Evolutionary conservation across 164 flowering plant genomes (phyloP), one percentile per base, ranked within the genome.

Genomic region (Aristolochia californica): DNA sequence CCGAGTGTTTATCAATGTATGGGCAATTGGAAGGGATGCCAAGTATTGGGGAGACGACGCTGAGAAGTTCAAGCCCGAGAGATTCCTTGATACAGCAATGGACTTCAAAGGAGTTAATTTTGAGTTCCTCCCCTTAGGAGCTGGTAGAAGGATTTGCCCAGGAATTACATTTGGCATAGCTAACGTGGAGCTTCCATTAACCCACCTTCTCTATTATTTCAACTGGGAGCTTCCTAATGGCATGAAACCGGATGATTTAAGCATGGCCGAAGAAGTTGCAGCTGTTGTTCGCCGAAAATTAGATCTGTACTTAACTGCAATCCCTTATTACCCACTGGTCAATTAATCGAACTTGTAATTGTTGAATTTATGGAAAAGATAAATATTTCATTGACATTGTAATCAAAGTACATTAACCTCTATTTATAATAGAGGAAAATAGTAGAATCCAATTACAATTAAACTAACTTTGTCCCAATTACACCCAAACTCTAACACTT

Each of bases 1-100:
- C 40, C 40, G 10, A 34, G 40, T 34, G 40, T 34, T 58, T 75
- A 80, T 62, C 44, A 21, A 53, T 38, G 18, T 14, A 23, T 50
- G 18, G 18, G 53, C 27, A 1, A 50, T 50, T 4, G 53, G 53
- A 4, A 21, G 53, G 10, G 53, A 50, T 4, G 27, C 53, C 12
- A 13, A 12, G 25, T 13, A 23, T 14, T 50, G 27, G 25, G 40
- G 40, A 34, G 27, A 21, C 12, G 21, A 18, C 15, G 15, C 53
- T 0, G 21, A 50, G 18, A 15, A 22, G 15, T 50, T 50, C 53
- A 50, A 3, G 13, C 53, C 53, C 4, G 53, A 22, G 26, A 50
- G 53, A 18, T 50, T 50, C 16, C 21, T 50, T 4, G 53, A 23
- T 21, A 23, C 26, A 23, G 5, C 13, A 2, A 23, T 22, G 21